These are phyloP conservation scores for Vinca major DNA, from an alignment of 305 asterid species.

Conservation along the genomic window DNA sequence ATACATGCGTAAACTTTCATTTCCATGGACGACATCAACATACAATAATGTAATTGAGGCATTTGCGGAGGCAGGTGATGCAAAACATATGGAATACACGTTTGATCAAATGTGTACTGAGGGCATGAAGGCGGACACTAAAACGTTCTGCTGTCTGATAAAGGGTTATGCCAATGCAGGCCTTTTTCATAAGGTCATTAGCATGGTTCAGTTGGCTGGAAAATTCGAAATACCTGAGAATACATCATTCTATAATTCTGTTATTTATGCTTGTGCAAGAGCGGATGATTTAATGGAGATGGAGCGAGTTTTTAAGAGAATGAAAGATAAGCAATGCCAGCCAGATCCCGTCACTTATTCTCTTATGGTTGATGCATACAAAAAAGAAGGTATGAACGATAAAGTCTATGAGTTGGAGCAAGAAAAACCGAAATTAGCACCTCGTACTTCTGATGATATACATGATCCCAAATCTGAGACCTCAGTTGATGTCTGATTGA, in stretches of 20 bases:
- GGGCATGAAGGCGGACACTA: conserved; percentile 72
- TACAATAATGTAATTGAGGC: conserved; percentile 87
- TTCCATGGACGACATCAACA: conserved; percentile 85
- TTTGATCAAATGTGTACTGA: conserved; percentile 79
- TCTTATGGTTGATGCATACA: conserved; percentile 69
- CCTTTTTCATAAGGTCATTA: conserved; percentile 71
- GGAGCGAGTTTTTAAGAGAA: conserved; percentile 79
- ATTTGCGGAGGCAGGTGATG: conserved; percentile 73
- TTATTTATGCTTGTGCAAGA: conserved; percentile 68
- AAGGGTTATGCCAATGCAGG: conserved; percentile 84
- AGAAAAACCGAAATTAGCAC: conserved; percentile 31
- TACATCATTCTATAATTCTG: conserved; percentile 67
- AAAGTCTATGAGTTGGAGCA: conserved; percentile 65
- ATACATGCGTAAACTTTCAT: conserved; percentile 77
- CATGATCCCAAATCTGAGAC: conserved; percentile 26
- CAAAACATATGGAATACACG: conserved; percentile 68
- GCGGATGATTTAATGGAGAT: conserved; percentile 87
- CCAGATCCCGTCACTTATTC: conserved; percentile 59
- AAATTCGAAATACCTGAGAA: conserved; percentile 77
- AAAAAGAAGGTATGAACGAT: conserved; percentile 77
- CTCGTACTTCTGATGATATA: conserved; percentile 19
- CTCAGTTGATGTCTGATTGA: conserved; percentile 12
- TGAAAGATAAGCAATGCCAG: conserved; percentile 56
- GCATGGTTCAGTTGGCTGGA: conserved; percentile 63
- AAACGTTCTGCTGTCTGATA: conserved; percentile 80